Conservation (phyloP, 169 alveolate species). For the Plasmodium ovale region DNA sequence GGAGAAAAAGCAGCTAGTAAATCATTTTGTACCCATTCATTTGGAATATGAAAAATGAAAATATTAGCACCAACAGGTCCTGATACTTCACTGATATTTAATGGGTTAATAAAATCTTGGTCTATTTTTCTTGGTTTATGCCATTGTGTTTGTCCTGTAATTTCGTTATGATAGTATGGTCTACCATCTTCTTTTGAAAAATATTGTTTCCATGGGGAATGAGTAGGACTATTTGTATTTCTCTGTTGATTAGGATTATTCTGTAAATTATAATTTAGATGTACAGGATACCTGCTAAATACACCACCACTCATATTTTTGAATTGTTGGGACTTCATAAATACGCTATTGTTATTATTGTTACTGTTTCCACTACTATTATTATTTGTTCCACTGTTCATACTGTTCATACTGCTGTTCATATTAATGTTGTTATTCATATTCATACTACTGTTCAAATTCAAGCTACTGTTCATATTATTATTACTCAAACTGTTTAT, state of each 20-base stretch:
- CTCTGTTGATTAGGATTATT: slow-evolving; percentile 41
- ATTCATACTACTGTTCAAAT: background rate
- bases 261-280: slow-evolving; percentile 62
- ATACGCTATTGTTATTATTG: slow-evolving; percentile 27
- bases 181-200: slow-evolving; percentile 85
- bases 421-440: slow-evolving; percentile 6
- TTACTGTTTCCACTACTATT: slow-evolving; percentile 11
- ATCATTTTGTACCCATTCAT: slow-evolving; percentile 92
- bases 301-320: slow-evolving; percentile 43
- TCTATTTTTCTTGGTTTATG: slow-evolving; percentile 92
- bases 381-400: background rate
- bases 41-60: slow-evolving; percentile 94
- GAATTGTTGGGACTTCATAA: slow-evolving; percentile 39
- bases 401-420: background rate
- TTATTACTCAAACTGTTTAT: no score
- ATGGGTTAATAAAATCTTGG: slow-evolving; percentile 51
- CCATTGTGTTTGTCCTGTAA: slow-evolving; percentile 92
- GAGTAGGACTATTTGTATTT: slow-evolving; percentile 7
- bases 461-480: slow-evolving; percentile 3
- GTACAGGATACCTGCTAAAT: slow-evolving; percentile 56
- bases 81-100: slow-evolving; percentile 61
- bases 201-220: slow-evolving; percentile 67
- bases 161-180: slow-evolving; percentile 89
- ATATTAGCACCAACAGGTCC: slow-evolving; percentile 95
- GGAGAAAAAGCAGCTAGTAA: slow-evolving; percentile 88